These are phyloP conservation scores for Plasmodium sp. DNA, from an alignment of 169 alveolate species.

Conservation along the genomic window DNA sequence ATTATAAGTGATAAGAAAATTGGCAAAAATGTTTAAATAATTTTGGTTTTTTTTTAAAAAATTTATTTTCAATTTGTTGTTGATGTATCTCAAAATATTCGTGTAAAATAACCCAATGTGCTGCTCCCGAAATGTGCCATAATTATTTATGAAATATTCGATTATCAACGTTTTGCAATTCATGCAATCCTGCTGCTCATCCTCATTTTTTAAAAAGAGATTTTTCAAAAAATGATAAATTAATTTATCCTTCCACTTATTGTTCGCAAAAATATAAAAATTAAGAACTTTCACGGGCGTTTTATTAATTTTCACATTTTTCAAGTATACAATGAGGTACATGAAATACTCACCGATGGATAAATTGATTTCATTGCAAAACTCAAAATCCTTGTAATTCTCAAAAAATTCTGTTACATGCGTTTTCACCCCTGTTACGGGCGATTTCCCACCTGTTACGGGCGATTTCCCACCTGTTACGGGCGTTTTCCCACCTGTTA, in stretches of 20 bases:
- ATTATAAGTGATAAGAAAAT: conserved; percentile 53
- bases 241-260: conserved; percentile 69
- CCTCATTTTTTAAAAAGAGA: conserved; percentile 19
- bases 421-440: conserved; percentile 36
- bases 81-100: conserved; percentile 40
- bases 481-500: conserved; percentile 33
- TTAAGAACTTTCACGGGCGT: conserved; percentile 26
- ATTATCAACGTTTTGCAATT: conserved; percentile 60
- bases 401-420: conserved; percentile 63
- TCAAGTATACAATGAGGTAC: conserved; percentile 47
- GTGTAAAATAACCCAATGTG: conserved; percentile 19
- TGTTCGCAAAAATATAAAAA: conserved; percentile 34
- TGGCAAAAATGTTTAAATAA: conserved; percentile 72
- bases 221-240: conserved; percentile 57
- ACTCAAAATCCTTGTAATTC: conserved; percentile 40
- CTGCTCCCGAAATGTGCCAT: conserved; percentile 22
- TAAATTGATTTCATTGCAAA: conserved; percentile 59
- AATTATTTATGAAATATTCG: conserved; percentile 70
- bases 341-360: conserved; percentile 71
- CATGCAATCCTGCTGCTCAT: background rate
- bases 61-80: conserved; percentile 42
- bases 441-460: conserved; percentile 38
- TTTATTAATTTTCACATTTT: conserved; percentile 43
- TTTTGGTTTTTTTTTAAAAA: conserved; percentile 74
- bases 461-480: background rate